Evolutionary conservation across 1,284 basidiomycete genomes (phyloP).

Genomic region (Ganoderma multipileum): DNA sequence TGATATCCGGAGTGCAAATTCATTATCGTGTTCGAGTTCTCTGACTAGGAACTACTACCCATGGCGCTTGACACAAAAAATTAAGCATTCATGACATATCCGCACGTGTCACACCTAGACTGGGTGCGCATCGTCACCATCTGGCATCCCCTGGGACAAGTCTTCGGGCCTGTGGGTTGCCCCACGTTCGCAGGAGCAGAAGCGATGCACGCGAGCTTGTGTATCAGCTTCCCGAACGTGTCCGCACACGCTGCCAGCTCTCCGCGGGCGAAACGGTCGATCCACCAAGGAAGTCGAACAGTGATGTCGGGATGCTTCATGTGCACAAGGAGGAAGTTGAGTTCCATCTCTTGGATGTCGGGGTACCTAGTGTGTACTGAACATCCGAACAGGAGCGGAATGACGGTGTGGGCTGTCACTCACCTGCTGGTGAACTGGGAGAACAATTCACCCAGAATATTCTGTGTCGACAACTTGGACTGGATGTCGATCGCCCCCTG

Average conservation of each 20-base stretch:
- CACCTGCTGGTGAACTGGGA: constrained; percentile 28
- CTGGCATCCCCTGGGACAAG: constrained; percentile 8
- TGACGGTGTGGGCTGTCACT: neutral
- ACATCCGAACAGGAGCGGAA: neutral
- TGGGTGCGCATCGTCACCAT: constrained; percentile 12
- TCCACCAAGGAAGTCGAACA: constrained; percentile 17
- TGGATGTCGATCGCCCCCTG: constrained; percentile 23
- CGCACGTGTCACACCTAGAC: constrained; percentile 15
- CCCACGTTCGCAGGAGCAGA: neutral
- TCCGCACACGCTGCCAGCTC: constrained; percentile 17
- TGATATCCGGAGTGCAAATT: neutral
- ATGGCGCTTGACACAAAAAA: neutral
- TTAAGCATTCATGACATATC: neutral
- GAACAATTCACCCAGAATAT: constrained; percentile 31
- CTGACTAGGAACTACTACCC: neutral
- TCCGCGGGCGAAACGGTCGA: constrained; percentile 22
- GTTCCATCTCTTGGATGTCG: constrained; percentile 19
- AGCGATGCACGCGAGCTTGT: constrained; percentile 13
- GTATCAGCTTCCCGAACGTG: constrained; percentile 20
- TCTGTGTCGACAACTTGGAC: constrained; percentile 28
- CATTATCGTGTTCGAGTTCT: neutral
- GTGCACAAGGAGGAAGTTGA: constrained; percentile 19
- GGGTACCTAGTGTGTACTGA: constrained; percentile 12
- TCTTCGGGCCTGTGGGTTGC: neutral
- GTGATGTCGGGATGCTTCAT: constrained; percentile 22